Base-by-base conservation (phyloP, 257 asterid genomes). In the Solanum peruvianum region DNA sequence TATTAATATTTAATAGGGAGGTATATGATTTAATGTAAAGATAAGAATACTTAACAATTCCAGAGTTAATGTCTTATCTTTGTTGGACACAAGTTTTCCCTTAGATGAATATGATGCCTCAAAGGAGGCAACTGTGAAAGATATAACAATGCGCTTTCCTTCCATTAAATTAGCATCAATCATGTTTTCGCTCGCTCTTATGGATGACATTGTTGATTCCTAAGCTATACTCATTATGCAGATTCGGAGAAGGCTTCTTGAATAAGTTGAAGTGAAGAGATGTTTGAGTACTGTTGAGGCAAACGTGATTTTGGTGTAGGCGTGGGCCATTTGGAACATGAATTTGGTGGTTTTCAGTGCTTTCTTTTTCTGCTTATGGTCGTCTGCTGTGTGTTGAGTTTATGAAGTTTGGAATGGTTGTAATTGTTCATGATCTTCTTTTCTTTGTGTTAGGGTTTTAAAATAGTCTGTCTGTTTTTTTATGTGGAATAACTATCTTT, bases 241-340 rank as follows among this genome's bases (percentile, higher is more conserved):
- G 98, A 90, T 88, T 29, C 71, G 89, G 94, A 92, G 89, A 94
- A 92, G 91, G 85, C 91, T 85, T 87, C 92, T 86, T 93, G 92
- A 92, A 91, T 86, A 83, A 86, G 49, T 27, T 27, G 69, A 83
- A 72, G 87, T 73, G 35, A 58, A 39, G 75, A 58, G 86, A 18
- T 71, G 77, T 83, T 82, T 52, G 72, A 76, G 89, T 62, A 88
- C 86, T 56, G 39, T 70, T 87, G 73, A 85, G 87, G 31, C 20
- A 90, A 71, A 11, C 29, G 86, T 85, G 45, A 12, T 75, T 45
- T 37, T 87, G 89, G 84, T 85, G 88, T 84, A 85, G 87, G 23
- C 86, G 85, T 86, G 62, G 81, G 81, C 85, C 82, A 35, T 84
- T 88, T 86, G 87, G 72, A 85, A 88, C 20, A 85, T 87, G 69